Evolutionary conservation across 306 rosid genomes (phyloP).

Genomic region (Cucurbita ficifolia): DNA sequence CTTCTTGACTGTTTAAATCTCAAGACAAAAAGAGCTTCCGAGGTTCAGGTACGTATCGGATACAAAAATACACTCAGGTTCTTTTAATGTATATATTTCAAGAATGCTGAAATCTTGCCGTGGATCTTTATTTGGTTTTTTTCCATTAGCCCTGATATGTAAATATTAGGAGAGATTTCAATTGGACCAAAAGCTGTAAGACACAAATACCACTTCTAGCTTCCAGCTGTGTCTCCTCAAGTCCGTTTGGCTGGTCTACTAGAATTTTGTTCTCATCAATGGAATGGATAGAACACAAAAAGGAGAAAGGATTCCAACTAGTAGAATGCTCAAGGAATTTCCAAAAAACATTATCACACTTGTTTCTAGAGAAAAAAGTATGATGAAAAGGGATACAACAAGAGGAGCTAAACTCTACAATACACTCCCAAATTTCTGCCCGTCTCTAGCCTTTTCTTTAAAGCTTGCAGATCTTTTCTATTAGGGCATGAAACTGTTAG

Average conservation of each 20-base stretch:
- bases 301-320: neutral
- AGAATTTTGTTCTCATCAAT: neutral
- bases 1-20: slow-evolving; percentile 51
- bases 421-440: no score
- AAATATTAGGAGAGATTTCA: neutral
- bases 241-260: neutral
- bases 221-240: neutral
- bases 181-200: neutral
- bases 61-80: neutral
- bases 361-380: no score
- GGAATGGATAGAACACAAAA: neutral
- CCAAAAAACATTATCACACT: neutral
- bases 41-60: slow-evolving; percentile 39
- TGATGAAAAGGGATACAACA: no score
- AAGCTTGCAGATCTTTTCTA: no score
- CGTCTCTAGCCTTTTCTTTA: no score
- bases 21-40: slow-evolving; percentile 49
- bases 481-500: no score
- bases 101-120: neutral
- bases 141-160: neutral
- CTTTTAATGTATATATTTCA: neutral
- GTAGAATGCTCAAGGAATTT: neutral
- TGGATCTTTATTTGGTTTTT: no score
- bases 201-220: neutral
- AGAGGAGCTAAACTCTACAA: no score